Percentiles rank a stretch among this genome's conserved stretches.
Evolutionary conservation across 1,284 basidiomycete genomes (phyloP).

Genomic region (Golubevia pallescens): DNA sequence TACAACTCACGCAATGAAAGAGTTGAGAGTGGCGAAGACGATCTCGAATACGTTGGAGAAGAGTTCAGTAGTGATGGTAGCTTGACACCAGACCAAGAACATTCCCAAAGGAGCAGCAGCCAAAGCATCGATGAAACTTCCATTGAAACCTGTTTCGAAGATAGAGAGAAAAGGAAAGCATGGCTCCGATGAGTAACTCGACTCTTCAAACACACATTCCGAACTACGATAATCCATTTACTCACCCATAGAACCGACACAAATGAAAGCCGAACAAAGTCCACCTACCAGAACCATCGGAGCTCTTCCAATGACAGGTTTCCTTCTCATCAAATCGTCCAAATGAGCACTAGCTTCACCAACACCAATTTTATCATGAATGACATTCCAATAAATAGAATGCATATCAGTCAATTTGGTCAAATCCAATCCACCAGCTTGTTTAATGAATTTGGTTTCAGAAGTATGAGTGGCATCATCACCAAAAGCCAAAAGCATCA

Average conservation of each 20-base stretch:
- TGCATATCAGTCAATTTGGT: conserved; percentile 80
- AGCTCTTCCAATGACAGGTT: conserved; percentile 50
- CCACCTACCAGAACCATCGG: conserved; percentile 79
- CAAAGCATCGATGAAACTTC: conserved; percentile 80
- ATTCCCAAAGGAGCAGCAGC: conserved; percentile 79
- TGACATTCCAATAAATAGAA: conserved; percentile 82
- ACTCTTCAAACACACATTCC: too few species aligned
- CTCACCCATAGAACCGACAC: conserved; percentile 65
- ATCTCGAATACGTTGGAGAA: conserved; percentile 89
- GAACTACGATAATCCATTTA: too few species aligned
- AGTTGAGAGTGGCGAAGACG: conserved; percentile 78
- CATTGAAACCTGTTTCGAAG: conserved; percentile 65
- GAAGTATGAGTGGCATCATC: conserved; percentile 83
- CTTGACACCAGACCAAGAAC: conserved; percentile 69
- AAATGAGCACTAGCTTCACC: conserved; percentile 77
- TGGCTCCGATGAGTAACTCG: too few species aligned
- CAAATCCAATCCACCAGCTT: conserved; percentile 76
- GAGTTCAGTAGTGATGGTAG: conserved; percentile 69
- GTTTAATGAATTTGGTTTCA: conserved; percentile 74
- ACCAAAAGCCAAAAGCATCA: conserved; percentile 71
- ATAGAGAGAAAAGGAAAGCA: too few species aligned
- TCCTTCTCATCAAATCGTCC: conserved; percentile 77
- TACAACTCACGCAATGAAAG: conserved; percentile 71
- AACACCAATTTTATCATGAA: conserved; percentile 83
- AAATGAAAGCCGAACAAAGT: conserved; percentile 79